Base-by-base conservation (phyloP, 495 filamentous ascomycete genomes). In the Cairneyella variabilis region DNA sequence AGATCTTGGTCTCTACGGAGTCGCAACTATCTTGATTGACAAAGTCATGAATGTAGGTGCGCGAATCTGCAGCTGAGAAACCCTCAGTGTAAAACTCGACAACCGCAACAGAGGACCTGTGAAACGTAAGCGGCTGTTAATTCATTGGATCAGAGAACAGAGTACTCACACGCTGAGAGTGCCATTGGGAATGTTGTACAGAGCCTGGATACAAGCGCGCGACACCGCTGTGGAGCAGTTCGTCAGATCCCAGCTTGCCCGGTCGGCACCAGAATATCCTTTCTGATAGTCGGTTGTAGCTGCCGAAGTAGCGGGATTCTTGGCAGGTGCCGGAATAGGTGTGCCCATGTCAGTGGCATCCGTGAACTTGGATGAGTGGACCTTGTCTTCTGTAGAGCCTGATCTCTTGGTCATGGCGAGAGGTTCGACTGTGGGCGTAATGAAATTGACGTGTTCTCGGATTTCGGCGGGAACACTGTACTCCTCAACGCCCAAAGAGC, bases 381-480 rank as follows among this genome's bases (percentile, higher is more conserved):
- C 23, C 14, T 34, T 34, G 41, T 20, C 20, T 27, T 45, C 1
- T 20, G 0, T 45, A 11, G 20, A 20, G 23, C n/a, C 14, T 21
- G 27, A 12, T 45, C 12, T 36, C 17, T 47, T 2, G 26, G 16
- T 7, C 37, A 23, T 16, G 3, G 44, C 20, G 6, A 47, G 25
- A 32, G 22, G 27, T 51, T 30, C 16, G 14, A 42, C 37, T 4
- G 62, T 65, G 3, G 62, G 62, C 14, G 50, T 60, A 30, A 65
- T 60, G 25, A 63, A 57, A 14, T 65, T 57, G 28, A 65, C 41
- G 23, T 63, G 61, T 3, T 49, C 30, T 22, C 22, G 36, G 23
- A 65, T 34, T 2, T 38, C n/a, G 17, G 26, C 16, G 10, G 63
- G 61, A n/a, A 64, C 38, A 42, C 57, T 61, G 54, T 65, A 65